These are phyloP conservation scores for Sideroxylon spinosum DNA, from an alignment of 179 eudicot species.

Conservation along the genomic window DNA sequence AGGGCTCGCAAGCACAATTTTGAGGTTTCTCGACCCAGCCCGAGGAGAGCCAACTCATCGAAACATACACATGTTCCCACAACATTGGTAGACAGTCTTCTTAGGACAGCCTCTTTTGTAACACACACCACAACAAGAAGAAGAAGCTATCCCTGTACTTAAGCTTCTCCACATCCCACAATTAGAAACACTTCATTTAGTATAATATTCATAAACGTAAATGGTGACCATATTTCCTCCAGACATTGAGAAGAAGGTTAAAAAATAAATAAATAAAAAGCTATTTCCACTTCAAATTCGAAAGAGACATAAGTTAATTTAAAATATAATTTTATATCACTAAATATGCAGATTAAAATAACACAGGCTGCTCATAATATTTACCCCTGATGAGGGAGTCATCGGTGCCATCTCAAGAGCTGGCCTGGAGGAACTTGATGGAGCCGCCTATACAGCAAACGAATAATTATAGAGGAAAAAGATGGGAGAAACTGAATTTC, in stretches of 20 bases:
- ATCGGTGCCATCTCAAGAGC: constrained; percentile 64
- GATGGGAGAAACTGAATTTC: background rate
- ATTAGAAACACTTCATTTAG: background rate
- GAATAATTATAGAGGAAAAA: background rate
- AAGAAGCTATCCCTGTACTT: background rate
- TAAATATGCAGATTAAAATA: background rate
- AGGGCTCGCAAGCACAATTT: background rate
- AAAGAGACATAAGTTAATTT: background rate
- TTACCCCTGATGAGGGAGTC: constrained; percentile 58
- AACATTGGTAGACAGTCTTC: background rate
- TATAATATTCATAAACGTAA: background rate
- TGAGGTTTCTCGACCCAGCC: background rate
- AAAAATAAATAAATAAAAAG: background rate
- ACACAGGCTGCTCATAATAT: constrained; percentile 2
- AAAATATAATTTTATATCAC: background rate
- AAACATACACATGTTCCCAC: background rate
- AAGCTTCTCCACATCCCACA: background rate
- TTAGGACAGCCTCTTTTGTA: background rate
- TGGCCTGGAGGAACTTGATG: constrained; percentile 57
- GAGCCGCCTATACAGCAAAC: constrained; percentile 41
- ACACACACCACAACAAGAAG: background rate
- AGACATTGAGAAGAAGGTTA: background rate
- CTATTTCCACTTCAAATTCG: background rate
- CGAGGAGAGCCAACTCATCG: background rate
- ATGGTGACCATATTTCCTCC: background rate